A percentile compares a stretch with the other conserved stretches of the same genome.
Evolutionary conservation across 441 rosid genomes (phyloP).

Genomic region (Manihot esculenta): DNA sequence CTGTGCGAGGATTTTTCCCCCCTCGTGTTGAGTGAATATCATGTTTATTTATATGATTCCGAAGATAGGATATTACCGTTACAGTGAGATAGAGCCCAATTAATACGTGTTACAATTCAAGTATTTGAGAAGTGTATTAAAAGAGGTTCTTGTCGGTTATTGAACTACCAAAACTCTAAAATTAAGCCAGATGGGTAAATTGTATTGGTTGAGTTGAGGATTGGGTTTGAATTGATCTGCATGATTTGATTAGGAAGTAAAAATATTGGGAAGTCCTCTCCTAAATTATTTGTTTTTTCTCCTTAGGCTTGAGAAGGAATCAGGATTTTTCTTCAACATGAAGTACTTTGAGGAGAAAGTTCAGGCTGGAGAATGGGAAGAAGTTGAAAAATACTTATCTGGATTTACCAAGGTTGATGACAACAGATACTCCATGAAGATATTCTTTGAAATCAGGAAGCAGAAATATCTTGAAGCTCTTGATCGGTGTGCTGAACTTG

Average conservation of each 20-base stretch:
- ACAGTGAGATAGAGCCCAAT: neutral
- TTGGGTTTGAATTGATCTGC: neutral
- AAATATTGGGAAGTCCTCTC: constrained; percentile 10
- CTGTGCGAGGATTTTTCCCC: neutral
- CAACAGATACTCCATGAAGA: constrained; percentile 87
- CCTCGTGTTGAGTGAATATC: too few relatives aligned
- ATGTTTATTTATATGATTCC: neutral
- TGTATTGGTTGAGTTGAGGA: constrained; percentile 11
- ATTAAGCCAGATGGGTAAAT: constrained; percentile 2
- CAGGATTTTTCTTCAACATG: constrained; percentile 81
- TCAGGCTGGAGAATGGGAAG: constrained; percentile 94
- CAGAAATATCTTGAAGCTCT: constrained; percentile 97
- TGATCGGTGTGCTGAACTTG: constrained; percentile 51
- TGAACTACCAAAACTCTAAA: neutral
- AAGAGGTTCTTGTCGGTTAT: neutral
- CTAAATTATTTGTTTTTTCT: neutral
- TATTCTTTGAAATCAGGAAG: constrained; percentile 92
- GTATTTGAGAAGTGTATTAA: neutral
- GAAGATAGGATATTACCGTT: neutral
- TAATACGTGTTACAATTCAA: neutral
- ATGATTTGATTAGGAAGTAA: constrained; percentile 6
- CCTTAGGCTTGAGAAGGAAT: constrained; percentile 87
- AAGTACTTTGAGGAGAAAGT: constrained; percentile 89
- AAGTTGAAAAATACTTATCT: constrained; percentile 75
- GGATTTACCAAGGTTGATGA: constrained; percentile 92